Conservation (phyloP, 2,329 filamentous ascomycete species). For the Bipolaris zeicola region DNA sequence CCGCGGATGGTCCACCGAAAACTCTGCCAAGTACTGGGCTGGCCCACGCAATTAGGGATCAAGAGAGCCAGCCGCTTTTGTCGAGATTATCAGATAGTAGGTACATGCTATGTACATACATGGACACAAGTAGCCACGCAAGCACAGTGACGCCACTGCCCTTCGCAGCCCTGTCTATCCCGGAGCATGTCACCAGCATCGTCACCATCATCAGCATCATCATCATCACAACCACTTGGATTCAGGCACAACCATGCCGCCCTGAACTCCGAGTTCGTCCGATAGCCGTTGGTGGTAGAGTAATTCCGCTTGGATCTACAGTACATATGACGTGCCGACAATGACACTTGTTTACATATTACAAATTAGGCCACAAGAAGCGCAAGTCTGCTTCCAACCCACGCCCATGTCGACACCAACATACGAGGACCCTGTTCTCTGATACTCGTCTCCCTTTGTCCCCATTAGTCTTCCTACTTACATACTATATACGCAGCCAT, state of each 20-base stretch:
- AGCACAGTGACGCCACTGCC: conserved; percentile 15
- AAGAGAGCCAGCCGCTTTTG: background rate
- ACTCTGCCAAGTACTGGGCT: background rate
- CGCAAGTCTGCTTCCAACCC: too few relatives aligned
- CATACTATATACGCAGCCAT: background rate
- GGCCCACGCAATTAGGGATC: too few relatives aligned
- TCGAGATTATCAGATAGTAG: background rate
- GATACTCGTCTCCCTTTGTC: too few relatives aligned
- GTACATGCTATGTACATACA: too few relatives aligned
- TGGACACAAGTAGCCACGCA: background rate
- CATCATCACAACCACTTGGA: background rate
- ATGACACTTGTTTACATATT: too few relatives aligned
- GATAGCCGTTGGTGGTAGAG: too few relatives aligned
- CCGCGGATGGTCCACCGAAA: background rate
- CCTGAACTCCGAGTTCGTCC: too few relatives aligned
- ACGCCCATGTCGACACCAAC: too few relatives aligned
- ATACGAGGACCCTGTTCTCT: too few relatives aligned
- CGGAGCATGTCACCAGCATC: background rate
- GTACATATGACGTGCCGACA: too few relatives aligned
- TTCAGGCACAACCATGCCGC: background rate
- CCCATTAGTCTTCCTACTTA: background rate
- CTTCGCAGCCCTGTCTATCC: background rate
- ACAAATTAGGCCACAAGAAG: too few relatives aligned
- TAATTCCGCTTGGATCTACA: too few relatives aligned
- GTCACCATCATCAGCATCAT: background rate